Evolutionary conservation across 768 basidiomycete genomes (phyloP), one percentile per base, ranked within the genome.

Genomic region (Boletus tylopilopsis): DNA sequence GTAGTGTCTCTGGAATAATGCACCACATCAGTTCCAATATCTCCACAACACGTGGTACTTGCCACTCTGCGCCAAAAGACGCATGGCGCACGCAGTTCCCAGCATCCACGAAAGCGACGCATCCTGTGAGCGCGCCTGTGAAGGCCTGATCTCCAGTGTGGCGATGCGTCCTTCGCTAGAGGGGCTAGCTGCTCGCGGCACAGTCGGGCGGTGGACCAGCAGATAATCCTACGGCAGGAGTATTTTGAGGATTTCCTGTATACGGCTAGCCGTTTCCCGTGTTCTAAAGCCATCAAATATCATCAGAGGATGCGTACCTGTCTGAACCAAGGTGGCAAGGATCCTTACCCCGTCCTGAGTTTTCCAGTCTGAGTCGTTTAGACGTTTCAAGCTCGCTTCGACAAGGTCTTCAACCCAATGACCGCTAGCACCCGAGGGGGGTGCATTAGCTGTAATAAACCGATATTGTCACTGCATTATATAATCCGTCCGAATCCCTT

Each of bases 11-110:
- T 62, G 38, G 12, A 25, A 18, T 32, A 18, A 34, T 6, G 18
- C 18, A 30, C 19, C 6, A 8, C 1, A n/a, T 61, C 36, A 55
- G 43, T 27, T 39, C 5, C 11, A 10, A 7, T 9, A 10, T 19
- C 18, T 6, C 6, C 12, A 4, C 0, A n/a, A 35, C 23, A 32
- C 4, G 15, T 0, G 35, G 42, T 23, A 53, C 56, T 50, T 42
- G 10, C 62, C 11, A 22, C 52, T 42, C 29, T 51, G 57, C 6
- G 58, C 58, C 18, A 64, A 43, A 9, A 49, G 55, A 6, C 57
- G 55, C 33, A 64, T 25, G 11, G 63, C 63, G 24, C 55, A 64
- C 18, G 62, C 53, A 5, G 63, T 60, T 27, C 62, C 62, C 49
- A 64, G 11, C 60, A 64, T 57, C 53, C 45, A 47, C 5, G 63